These are phyloP conservation scores for Quercus engelmannii DNA, from an alignment of 306 rosid genomes.

Conservation along the genomic window DNA sequence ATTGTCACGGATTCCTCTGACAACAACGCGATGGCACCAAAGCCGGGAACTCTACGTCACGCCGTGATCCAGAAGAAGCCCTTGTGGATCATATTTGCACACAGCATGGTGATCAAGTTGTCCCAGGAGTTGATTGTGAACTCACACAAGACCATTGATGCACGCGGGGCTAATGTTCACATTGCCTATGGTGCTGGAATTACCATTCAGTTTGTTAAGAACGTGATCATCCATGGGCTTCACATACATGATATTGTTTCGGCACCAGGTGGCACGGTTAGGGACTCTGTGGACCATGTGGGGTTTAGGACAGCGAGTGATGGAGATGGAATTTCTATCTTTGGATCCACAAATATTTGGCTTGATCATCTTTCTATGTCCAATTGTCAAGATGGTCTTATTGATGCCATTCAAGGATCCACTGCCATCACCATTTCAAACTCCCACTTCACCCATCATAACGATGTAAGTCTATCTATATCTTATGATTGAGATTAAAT, in stretches of 20 bases:
- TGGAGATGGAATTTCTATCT: conserved; percentile 77
- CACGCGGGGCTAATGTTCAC: conserved; percentile 63
- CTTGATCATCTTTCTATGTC: conserved; percentile 76
- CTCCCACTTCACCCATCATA: conserved; percentile 61
- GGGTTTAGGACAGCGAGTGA: conserved; percentile 52
- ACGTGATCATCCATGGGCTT: conserved; percentile 65
- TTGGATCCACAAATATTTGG: conserved; percentile 70
- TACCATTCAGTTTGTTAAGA: conserved; percentile 43
- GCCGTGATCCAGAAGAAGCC: conserved; percentile 51
- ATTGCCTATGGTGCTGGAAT: conserved; percentile 62
- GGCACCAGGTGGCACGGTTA: conserved; percentile 49
- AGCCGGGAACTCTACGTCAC: conserved; percentile 59
- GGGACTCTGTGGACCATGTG: conserved; percentile 48
- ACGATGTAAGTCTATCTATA: conserved; percentile 33
- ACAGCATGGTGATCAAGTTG: conserved; percentile 56
- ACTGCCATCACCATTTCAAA: conserved; percentile 81
- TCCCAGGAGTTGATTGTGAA: conserved; percentile 49
- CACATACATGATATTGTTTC: conserved; percentile 33
- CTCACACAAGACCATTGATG: conserved; percentile 84
- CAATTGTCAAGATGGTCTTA: conserved; percentile 58
- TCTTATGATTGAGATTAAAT: too few relatives aligned
- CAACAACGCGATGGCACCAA: conserved; percentile 35
- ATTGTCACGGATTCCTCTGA: conserved; percentile 60
- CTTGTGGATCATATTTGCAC: conserved; percentile 67
- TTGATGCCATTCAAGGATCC: conserved; percentile 66